Base-by-base conservation (phyloP, 495 filamentous ascomycete species). In the Aspergillus cavernicola region DNA sequence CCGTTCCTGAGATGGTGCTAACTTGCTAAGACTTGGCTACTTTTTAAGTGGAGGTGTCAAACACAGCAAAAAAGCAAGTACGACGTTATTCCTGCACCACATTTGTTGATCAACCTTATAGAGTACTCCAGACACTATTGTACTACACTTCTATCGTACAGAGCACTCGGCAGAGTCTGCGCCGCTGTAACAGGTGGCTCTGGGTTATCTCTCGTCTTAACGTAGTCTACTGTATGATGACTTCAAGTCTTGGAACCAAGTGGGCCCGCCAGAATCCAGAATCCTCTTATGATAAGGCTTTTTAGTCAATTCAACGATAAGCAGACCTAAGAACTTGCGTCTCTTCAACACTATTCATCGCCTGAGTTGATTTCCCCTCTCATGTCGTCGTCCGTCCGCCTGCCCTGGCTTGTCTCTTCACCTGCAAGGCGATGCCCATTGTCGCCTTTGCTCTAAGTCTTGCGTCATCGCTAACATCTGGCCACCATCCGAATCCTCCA, bases 221-320 rank as follows among this genome's bases (percentile, higher is more conserved):
- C n/a, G n/a, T n/a, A n/a, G n/a, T n/a, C 32, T 28, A 28, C 24
- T 46, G n/a, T 31, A 29, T 4, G 6, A 23, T 40, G 16, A 20
- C 9, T 9, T 28, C 4, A 28, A 9, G 24, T 28, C 31, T 33
- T 8, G 50, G 45, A 37, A 54, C 52, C 33, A 51, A 60, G 58
- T 61, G 58, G 58, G 50, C 47, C 59, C 13, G 23, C 33, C 46
- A 19, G 33, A 19, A 37, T 48, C 45, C 39, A 57, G 52, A 54
- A n/a, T 18, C 38, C 52, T 37, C 42, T 43, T 15, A 35, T 55
- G 59, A 62, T 62, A 62, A 62, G 59, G 45, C 51, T 53, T 62
- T 62, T 58, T 56, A 58, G 52, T 62, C 59, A 58, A 36, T 45
- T 50, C 39, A 23, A 32, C 47, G 44, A 53, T 40, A 40, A 53